Conservation (phyloP, 257 asterid genomes). For the Jasminum sambac region DNA sequence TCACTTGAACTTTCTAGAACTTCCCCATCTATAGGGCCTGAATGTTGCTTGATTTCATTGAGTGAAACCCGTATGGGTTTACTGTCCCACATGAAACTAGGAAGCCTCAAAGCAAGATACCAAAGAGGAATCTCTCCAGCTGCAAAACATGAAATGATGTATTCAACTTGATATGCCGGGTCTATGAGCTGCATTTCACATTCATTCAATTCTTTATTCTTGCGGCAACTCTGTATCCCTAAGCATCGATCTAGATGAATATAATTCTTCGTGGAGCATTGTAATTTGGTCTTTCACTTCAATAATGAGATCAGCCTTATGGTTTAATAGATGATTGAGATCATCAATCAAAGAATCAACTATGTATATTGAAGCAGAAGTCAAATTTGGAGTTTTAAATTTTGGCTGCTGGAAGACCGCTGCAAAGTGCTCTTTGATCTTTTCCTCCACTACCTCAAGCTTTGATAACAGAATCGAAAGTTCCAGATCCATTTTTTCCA, state of each 20-base stretch:
- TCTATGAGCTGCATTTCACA: too few relatives aligned
- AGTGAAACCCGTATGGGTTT: too few relatives aligned
- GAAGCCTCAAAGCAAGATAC: slow-evolving; percentile 18
- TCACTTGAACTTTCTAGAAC: background rate
- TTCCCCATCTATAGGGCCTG: background rate
- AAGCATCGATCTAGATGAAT: slow-evolving; percentile 7
- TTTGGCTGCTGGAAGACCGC: slow-evolving; percentile 4
- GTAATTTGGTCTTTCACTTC: slow-evolving; percentile 10
- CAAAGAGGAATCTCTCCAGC: slow-evolving; percentile 19
- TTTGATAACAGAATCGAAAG: slow-evolving; percentile 8
- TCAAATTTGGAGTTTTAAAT: slow-evolving; percentile 3
- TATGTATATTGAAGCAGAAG: too few relatives aligned
- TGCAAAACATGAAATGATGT: too few relatives aligned
- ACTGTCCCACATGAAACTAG: slow-evolving; percentile 11
- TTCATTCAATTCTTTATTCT: slow-evolving; percentile 1
- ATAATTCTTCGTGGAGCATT: too few relatives aligned
- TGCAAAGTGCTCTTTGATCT: slow-evolving; percentile 19
- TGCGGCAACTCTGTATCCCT: slow-evolving; percentile 10
- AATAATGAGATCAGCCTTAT: too few relatives aligned
- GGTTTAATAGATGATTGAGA: too few relatives aligned
- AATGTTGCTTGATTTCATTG: slow-evolving; percentile 5
- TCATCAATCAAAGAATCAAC: too few relatives aligned
- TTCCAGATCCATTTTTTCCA: slow-evolving; percentile 4
- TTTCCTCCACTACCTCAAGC: slow-evolving; percentile 7
- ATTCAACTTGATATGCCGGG: slow-evolving; percentile 28